Evolutionary conservation across 768 basidiomycete genomes (phyloP).

Genomic region (Russula earlei): DNA sequence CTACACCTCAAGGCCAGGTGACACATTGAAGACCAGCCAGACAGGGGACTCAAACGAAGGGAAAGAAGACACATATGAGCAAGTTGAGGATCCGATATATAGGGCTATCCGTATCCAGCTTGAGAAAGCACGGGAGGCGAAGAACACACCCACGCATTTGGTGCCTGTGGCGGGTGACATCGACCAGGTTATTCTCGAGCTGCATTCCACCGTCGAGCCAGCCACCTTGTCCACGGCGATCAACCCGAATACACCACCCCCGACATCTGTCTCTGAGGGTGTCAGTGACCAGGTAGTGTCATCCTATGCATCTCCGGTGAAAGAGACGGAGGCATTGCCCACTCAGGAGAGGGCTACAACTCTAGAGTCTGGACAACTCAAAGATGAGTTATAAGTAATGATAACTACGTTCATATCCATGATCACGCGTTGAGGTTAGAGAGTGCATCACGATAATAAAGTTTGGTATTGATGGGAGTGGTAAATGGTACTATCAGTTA

Average conservation of each 20-base stretch:
- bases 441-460: too few species aligned
- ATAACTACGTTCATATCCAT: too few species aligned
- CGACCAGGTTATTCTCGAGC: conserved; percentile 21
- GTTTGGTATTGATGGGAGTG: too few species aligned
- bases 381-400: conserved; percentile 18
- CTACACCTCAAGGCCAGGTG: conserved; percentile 36
- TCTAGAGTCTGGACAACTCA: neutral
- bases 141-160: conserved; percentile 8
- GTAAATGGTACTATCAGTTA: too few species aligned
- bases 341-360: neutral
- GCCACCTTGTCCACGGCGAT: conserved; percentile 9
- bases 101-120: conserved; percentile 23
- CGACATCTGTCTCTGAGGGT: neutral
- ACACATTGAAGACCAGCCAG: conserved; percentile 28
- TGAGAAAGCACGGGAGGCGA: conserved; percentile 21
- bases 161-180: conserved; percentile 23
- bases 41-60: too few species aligned
- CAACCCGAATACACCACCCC: neutral
- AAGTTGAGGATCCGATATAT: conserved; percentile 24
- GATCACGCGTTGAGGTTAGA: too few species aligned
- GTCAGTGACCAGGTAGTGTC: neutral
- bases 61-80: conserved; percentile 11
- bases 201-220: conserved; percentile 14
- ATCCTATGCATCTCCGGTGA: neutral
- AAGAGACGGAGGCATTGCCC: neutral